Conservation (phyloP, 139 green algal species). For the Micromonas pusilla region DNA sequence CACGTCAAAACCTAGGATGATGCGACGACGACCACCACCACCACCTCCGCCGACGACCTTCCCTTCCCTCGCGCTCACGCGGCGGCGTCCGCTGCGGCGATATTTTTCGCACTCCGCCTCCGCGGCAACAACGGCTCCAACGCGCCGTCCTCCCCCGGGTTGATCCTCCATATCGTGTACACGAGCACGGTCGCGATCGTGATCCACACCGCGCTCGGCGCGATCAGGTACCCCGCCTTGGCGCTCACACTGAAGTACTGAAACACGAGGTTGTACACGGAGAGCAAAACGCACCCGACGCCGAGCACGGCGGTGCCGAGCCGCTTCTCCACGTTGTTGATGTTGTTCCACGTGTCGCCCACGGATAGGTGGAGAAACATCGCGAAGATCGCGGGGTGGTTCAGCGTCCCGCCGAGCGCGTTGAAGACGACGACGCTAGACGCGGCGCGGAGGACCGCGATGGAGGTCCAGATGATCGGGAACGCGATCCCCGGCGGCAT, state of each 20-base stretch:
- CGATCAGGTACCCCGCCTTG: constrained; percentile 5
- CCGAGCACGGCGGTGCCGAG: constrained; percentile 13
- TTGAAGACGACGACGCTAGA: constrained; percentile 32
- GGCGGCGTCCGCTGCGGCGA: too few species aligned
- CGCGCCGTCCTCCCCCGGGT: not conserved
- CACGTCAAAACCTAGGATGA: too few species aligned
- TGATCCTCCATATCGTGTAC: constrained; percentile 23
- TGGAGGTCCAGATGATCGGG: constrained; percentile 37
- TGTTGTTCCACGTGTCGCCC: constrained; percentile 42
- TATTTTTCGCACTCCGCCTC: too few species aligned
- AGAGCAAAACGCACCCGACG: not conserved
- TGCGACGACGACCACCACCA: too few species aligned
- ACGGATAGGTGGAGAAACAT: constrained; percentile 33
- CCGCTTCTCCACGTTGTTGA: constrained; percentile 39
- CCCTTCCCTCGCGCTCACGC: too few species aligned
- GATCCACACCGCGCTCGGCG: constrained; percentile 17
- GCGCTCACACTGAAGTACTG: constrained; percentile 17
- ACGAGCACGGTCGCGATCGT: constrained; percentile 17
- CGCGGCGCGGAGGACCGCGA: constrained; percentile 29
- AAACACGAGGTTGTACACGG: constrained; percentile 1
- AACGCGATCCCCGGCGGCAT: constrained; percentile 20
- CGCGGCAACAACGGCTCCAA: not conserved
- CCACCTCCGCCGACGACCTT: too few species aligned
- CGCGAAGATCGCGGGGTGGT: constrained; percentile 10
- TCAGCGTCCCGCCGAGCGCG: constrained; percentile 17